phyloP scores from a whole-genome alignment of 2,329 filamentous ascomycete species.

The Kalmusia sp. region DNA sequence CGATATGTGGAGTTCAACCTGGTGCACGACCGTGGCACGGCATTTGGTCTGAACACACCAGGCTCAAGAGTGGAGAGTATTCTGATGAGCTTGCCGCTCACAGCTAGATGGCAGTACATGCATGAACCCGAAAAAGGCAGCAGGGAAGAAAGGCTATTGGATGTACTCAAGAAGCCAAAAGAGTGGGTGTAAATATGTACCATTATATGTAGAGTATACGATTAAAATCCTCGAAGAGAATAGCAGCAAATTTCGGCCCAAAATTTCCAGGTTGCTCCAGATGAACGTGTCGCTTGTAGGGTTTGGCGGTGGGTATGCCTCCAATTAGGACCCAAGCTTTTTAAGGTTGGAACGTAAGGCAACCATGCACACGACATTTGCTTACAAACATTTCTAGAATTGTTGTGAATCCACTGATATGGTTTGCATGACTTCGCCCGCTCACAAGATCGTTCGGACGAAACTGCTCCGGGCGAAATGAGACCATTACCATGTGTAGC shows the following conservation, averaged over 20 bases:
- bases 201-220: neutral
- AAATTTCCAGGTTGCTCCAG: too few species aligned
- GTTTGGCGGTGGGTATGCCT: too few species aligned
- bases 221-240: neutral
- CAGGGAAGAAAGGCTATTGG: constrained; percentile 80
- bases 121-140: constrained; percentile 78
- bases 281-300: too few species aligned
- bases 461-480: too few species aligned
- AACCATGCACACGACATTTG: too few species aligned
- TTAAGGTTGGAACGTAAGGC: too few species aligned
- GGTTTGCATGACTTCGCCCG: too few species aligned
- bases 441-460: too few species aligned
- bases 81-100: constrained; percentile 93
- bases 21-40: constrained; percentile 93
- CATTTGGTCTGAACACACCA: constrained; percentile 92
- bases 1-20: constrained; percentile 98
- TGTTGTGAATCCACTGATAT: too few species aligned
- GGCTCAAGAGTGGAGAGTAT: constrained; percentile 95
- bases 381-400: too few species aligned
- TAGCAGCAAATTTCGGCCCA: neutral
- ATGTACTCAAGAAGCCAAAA: constrained; percentile 68
- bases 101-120: constrained; percentile 96
- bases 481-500: too few species aligned
- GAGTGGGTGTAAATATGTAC: constrained; percentile 59
- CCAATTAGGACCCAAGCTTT: too few species aligned